A percentile compares a stretch with the other conserved stretches of the same genome.
Conservation (phyloP, 495 filamentous ascomycete species). For the Penicillium crystallinum region DNA sequence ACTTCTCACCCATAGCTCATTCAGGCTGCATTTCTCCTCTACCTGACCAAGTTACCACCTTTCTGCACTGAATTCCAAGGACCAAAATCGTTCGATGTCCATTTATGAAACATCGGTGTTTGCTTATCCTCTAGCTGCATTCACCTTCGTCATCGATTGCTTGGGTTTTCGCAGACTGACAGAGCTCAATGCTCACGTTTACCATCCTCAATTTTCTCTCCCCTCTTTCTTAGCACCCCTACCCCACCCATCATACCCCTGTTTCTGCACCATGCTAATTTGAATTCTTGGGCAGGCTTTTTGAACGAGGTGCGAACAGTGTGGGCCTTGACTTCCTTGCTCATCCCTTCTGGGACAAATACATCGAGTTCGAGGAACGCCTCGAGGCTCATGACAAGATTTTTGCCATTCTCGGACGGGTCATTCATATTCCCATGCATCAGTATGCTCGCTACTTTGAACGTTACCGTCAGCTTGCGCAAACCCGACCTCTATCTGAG, state of each 20-base stretch:
- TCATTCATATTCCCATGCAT: constrained; percentile 93
- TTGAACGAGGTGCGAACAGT: constrained; percentile 79
- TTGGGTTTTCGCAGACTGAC: constrained; percentile 35
- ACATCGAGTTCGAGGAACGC: constrained; percentile 91
- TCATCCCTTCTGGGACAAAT: constrained; percentile 99
- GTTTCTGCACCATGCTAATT: constrained; percentile 29
- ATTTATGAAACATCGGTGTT: constrained; percentile 29
- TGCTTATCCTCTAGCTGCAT: constrained; percentile 27
- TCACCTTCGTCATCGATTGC: constrained; percentile 31
- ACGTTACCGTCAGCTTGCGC: constrained; percentile 74
- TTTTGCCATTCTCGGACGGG: constrained; percentile 75
- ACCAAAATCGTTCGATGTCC: constrained; percentile 28
- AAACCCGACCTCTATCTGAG: constrained; percentile 66
- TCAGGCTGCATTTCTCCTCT: constrained; percentile 47
- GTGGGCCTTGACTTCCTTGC: constrained; percentile 92
- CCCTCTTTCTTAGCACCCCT: constrained; percentile 19
- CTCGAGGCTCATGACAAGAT: constrained; percentile 82
- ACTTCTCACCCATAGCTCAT: constrained; percentile 55
- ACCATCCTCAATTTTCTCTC: constrained; percentile 37
- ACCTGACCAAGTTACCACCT: constrained; percentile 23
- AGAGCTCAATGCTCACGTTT: constrained; percentile 51
- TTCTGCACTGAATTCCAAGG: constrained; percentile 28
- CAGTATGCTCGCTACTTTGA: constrained; percentile 96
- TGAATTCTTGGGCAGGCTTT: constrained; percentile 56
- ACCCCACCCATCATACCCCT: constrained; percentile 16